phyloP scores from a whole-genome alignment of 768 basidiomycete genomes.

The Calocybe cyanea region DNA sequence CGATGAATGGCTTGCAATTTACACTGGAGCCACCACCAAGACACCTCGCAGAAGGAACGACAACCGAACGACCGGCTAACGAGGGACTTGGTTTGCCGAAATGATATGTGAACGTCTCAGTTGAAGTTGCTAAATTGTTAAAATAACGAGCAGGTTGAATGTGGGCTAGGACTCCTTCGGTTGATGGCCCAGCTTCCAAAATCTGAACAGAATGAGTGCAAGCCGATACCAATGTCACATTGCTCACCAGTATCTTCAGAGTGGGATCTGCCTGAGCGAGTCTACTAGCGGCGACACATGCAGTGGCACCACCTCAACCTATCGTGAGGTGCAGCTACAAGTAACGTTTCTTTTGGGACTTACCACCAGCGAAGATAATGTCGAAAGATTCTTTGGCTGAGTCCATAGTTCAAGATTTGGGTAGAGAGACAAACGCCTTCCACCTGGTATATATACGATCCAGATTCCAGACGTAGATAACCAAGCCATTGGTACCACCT shows the following conservation, averaged over 20 bases:
- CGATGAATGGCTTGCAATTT: conserved; percentile 41
- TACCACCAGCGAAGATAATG: conserved; percentile 59
- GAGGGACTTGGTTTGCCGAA: conserved; percentile 38
- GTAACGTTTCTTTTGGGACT: conserved; percentile 1
- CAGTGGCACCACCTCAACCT: conserved; percentile 45
- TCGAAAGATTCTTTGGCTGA: conserved; percentile 28
- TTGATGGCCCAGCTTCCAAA: conserved; percentile 56
- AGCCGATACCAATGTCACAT: too few relatives aligned
- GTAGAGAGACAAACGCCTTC: too few relatives aligned
- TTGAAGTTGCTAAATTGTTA: conserved; percentile 33
- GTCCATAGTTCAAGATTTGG: too few relatives aligned
- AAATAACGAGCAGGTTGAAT: conserved; percentile 52
- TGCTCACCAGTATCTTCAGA: conserved; percentile 57
- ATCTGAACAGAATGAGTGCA: conserved; percentile 36
- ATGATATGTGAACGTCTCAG: conserved; percentile 43
- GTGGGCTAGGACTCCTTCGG: conserved; percentile 41
- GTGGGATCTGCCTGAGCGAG: conserved; percentile 49
- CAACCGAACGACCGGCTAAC: conserved; percentile 36
- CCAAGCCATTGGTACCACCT: too few relatives aligned
- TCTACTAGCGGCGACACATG: conserved; percentile 53
- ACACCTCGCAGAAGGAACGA: conserved; percentile 44
- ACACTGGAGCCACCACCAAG: conserved; percentile 63
- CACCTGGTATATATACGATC: too few relatives aligned
- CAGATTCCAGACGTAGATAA: too few relatives aligned
- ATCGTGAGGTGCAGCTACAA: neutral